Percentiles rank a stretch among this genome's conserved stretches.
Conservation (phyloP, 768 basidiomycete species). For the Lentinula aciculospora region DNA sequence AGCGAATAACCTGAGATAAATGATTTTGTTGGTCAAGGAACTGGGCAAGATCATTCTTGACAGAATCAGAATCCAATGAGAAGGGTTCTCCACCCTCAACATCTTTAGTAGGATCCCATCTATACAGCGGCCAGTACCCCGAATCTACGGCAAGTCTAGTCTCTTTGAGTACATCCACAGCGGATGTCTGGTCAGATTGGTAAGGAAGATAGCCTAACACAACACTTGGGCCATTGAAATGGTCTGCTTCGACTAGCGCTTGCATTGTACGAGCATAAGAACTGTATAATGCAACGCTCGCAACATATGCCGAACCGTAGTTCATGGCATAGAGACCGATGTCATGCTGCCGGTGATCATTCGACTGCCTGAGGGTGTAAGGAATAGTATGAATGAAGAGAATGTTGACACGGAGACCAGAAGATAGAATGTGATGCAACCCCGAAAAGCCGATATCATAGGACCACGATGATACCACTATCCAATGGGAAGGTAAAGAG, state of each 20-base stretch:
- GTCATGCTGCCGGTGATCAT: slow-evolving; percentile 65
- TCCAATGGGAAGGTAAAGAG: slow-evolving; percentile 55
- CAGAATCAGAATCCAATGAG: slow-evolving; percentile 84
- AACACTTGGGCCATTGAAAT: slow-evolving; percentile 63
- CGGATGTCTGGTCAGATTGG: slow-evolving; percentile 46
- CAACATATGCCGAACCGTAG: slow-evolving; percentile 74
- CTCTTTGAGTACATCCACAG: slow-evolving; percentile 65
- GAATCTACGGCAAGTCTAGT: slow-evolving; percentile 74
- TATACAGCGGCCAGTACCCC: slow-evolving; percentile 77
- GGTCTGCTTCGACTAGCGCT: slow-evolving; percentile 65
- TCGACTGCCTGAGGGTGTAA: slow-evolving; percentile 50
- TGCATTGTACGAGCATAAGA: slow-evolving; percentile 74
- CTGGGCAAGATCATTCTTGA: slow-evolving; percentile 88
- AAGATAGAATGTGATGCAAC: slow-evolving; percentile 69
- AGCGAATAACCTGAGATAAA: slow-evolving; percentile 84
- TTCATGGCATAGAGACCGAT: slow-evolving; percentile 78
- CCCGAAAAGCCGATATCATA: slow-evolving; percentile 74
- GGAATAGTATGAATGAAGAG: slow-evolving; percentile 68
- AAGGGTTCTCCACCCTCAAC: slow-evolving; percentile 50
- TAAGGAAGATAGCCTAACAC: slow-evolving; percentile 74
- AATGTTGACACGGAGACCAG: slow-evolving; percentile 65
- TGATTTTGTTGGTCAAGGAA: slow-evolving; percentile 98
- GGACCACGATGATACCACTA: slow-evolving; percentile 76
- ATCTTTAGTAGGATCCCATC: slow-evolving; percentile 68
- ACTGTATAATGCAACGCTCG: slow-evolving; percentile 68